phyloP scores from a whole-genome alignment of 225 moss, liverwort and hornwort genomes.

The Physcomitrellopsis africana region DNA sequence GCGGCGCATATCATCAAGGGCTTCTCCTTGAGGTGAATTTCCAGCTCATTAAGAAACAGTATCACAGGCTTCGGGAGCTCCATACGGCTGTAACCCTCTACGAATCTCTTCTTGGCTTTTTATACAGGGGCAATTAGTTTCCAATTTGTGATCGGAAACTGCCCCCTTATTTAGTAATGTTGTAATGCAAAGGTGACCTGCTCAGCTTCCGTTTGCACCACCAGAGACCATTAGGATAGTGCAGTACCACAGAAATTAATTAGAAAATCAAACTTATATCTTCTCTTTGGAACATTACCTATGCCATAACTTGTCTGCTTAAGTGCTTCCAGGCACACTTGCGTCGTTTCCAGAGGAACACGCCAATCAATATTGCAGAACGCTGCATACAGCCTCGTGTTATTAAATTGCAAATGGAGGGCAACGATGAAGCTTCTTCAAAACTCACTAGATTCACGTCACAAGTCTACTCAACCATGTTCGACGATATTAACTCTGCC shows the following conservation, averaged over 20 bases:
- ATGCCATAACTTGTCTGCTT: too few relatives aligned
- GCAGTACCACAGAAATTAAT: background rate
- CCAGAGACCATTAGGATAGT: background rate
- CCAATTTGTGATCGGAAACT: background rate
- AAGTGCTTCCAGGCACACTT: background rate
- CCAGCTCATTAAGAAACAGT: conserved; percentile 14
- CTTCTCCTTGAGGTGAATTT: conserved; percentile 24
- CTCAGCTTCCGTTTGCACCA: background rate
- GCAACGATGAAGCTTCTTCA: too few relatives aligned
- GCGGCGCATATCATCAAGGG: conserved; percentile 30
- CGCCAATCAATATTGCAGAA: too few relatives aligned
- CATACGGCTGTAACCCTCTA: background rate
- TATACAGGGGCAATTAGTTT: background rate
- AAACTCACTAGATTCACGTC: too few relatives aligned
- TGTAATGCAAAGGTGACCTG: background rate
- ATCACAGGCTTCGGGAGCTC: conserved; percentile 20
- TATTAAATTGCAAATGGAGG: too few relatives aligned
- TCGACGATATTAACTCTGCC: background rate
- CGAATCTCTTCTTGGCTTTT: background rate
- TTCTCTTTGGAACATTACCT: background rate
- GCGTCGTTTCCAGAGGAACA: background rate
- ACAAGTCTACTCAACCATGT: background rate
- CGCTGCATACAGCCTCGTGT: too few relatives aligned
- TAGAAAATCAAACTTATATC: background rate
- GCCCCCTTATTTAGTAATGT: background rate